phyloP scores from a whole-genome alignment of 2,329 filamentous ascomycete genomes.

The Simplicillium sp. region DNA sequence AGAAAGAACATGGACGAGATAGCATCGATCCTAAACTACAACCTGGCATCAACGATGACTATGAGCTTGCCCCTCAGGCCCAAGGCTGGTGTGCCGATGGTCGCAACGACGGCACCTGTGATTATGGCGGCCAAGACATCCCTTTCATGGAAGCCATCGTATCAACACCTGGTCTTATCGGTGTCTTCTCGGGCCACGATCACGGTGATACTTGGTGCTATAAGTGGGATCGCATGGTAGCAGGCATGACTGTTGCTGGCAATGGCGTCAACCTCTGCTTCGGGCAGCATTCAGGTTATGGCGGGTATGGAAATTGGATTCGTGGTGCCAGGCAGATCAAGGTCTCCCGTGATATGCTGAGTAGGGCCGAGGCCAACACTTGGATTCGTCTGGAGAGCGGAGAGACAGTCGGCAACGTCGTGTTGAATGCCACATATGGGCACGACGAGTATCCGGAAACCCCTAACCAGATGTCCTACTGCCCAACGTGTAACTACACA shows the following conservation, averaged over 20 bases:
- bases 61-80: conserved; percentile 29
- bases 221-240: conserved; percentile 31
- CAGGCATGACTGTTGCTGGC: conserved; percentile 23
- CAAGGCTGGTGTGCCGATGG: conserved; percentile 34
- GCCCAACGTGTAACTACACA: conserved; percentile 10
- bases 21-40: conserved; percentile 26
- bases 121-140: conserved; percentile 40
- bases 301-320: conserved; percentile 57
- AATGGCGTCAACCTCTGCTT: conserved; percentile 44
- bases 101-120: conserved; percentile 23
- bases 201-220: conserved; percentile 54
- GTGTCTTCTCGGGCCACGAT: conserved; percentile 56
- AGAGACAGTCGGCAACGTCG: conserved; percentile 37
- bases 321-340: conserved; percentile 49
- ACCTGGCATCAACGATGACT: conserved; percentile 36
- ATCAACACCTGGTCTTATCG: conserved; percentile 43
- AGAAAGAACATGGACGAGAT: conserved; percentile 15
- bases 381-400: conserved; percentile 54
- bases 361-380: conserved; percentile 36
- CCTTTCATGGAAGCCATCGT: conserved; percentile 55
- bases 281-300: conserved; percentile 59
- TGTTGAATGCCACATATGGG: conserved; percentile 51
- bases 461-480: conserved; percentile 24
- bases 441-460: conserved; percentile 40
- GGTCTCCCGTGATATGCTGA: conserved; percentile 31